phyloP scores from a whole-genome alignment of 2,329 filamentous ascomycete species.

The Plenodomus biglobosus region DNA sequence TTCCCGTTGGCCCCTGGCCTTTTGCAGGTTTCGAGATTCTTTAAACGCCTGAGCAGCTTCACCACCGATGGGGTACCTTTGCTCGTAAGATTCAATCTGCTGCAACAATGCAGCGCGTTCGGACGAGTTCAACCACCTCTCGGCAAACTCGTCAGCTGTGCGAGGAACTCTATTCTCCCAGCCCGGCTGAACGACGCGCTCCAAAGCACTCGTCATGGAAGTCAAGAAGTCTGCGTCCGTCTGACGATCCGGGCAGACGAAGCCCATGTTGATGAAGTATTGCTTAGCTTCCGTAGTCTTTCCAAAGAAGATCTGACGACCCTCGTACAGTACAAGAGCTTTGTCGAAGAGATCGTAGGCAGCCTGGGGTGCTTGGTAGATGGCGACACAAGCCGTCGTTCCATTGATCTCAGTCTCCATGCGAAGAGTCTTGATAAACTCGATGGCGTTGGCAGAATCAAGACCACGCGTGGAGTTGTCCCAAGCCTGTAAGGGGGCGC shows the following conservation, averaged over 20 bases:
- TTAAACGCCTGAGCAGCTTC: conserved; percentile 50
- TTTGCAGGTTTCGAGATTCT: conserved; percentile 50
- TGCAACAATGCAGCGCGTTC: conserved; percentile 49
- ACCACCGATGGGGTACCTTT: conserved; percentile 50
- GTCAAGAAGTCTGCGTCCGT: conserved; percentile 78
- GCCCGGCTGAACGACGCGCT: conserved; percentile 50
- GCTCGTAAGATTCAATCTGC: conserved; percentile 52
- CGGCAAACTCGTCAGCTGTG: conserved; percentile 54
- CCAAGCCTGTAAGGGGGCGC: conserved; percentile 69
- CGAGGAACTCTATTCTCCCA: conserved; percentile 51
- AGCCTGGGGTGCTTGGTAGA: conserved; percentile 70
- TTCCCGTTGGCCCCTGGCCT: conserved; percentile 55
- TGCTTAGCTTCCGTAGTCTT: conserved; percentile 62
- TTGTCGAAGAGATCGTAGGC: conserved; percentile 73
- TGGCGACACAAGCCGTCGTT: conserved; percentile 68
- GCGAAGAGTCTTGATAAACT: conserved; percentile 71
- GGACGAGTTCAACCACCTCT: conserved; percentile 57
- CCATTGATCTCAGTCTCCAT: conserved; percentile 67
- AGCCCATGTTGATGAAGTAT: conserved; percentile 73
- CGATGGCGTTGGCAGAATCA: conserved; percentile 73
- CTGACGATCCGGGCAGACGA: conserved; percentile 69
- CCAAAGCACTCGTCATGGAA: conserved; percentile 62
- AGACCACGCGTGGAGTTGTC: conserved; percentile 76
- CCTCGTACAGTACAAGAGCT: conserved; percentile 66
- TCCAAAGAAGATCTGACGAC: conserved; percentile 73